Evolutionary conservation across 1,139 yeast genomes (phyloP).

Genomic region (Kurtzmaniella quercitrusa): DNA sequence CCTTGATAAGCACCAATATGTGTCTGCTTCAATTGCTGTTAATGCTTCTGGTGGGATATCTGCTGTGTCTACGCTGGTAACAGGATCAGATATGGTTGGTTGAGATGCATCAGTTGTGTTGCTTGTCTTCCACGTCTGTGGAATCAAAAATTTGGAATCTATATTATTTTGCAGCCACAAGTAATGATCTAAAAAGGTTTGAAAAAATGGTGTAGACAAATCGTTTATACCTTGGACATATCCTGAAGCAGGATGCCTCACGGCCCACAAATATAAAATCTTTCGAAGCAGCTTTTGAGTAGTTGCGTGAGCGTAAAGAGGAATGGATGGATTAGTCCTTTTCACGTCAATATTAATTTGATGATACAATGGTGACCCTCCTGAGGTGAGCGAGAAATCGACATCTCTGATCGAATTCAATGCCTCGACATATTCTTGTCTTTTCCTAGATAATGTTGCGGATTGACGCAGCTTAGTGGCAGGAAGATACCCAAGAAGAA

Average conservation of each 20-base stretch:
- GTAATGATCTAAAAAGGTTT: slow-evolving; percentile 76
- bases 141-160: slow-evolving; percentile 31
- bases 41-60: slow-evolving; percentile 49
- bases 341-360: slow-evolving; percentile 95
- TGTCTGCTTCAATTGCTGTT: slow-evolving; percentile 75
- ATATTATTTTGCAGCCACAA: slow-evolving; percentile 34
- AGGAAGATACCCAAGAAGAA: slow-evolving; percentile 85
- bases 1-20: slow-evolving; percentile 93
- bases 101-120: not conserved
- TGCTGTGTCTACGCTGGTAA: slow-evolving; percentile 53
- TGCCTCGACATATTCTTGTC: slow-evolving; percentile 84
- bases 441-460: slow-evolving; percentile 66
- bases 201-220: slow-evolving; percentile 89
- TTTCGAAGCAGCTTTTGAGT: slow-evolving; percentile 80
- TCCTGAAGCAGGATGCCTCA: slow-evolving; percentile 96
- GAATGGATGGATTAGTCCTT: slow-evolving; percentile 84
- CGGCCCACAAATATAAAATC: slow-evolving; percentile 89
- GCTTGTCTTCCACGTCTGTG: slow-evolving; percentile 29
- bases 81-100: not conserved
- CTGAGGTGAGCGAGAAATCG: slow-evolving; percentile 35
- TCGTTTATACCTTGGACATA: slow-evolving; percentile 99
- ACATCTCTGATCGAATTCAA: slow-evolving; percentile 27
- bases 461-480: slow-evolving; percentile 75
- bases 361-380: slow-evolving; percentile 68
- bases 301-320: slow-evolving; percentile 61